These are phyloP conservation scores for Pythium phragmiticola DNA, from an alignment of 352 stramenopile species.

Conservation along the genomic window DNA sequence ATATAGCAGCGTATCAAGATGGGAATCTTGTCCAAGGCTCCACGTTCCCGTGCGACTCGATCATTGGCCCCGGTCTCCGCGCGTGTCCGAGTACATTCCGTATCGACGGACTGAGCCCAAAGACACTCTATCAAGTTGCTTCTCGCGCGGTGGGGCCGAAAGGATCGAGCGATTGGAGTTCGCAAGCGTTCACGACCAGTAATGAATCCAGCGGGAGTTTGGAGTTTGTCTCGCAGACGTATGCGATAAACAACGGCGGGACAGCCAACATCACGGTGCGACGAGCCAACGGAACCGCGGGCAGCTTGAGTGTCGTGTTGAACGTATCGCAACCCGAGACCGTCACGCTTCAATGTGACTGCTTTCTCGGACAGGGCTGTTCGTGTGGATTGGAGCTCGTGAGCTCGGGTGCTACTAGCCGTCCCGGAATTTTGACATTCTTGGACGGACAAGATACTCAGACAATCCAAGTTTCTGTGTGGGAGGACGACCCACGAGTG, in stretches of 20 bases:
- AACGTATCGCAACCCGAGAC: conserved; percentile 33
- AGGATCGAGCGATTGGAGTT: conserved; percentile 26
- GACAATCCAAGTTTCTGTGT: conserved; percentile 35
- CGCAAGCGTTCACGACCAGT: conserved; percentile 16
- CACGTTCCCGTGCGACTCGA: conserved; percentile 12
- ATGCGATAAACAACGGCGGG: conserved; percentile 23
- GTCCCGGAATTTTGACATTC: conserved; percentile 34
- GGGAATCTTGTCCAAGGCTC: conserved; percentile 3
- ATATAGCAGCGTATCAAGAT: conserved; percentile 19
- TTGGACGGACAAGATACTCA: conserved; percentile 43
- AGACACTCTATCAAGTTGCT: conserved; percentile 31
- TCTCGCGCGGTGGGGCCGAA: conserved; percentile 32
- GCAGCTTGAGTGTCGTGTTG: conserved; percentile 28
- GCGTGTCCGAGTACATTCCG: conserved; percentile 15
- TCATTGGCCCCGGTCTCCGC: conserved; percentile 9
- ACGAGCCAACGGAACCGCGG: conserved; percentile 38
- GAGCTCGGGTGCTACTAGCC: conserved; percentile 12
- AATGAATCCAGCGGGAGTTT: conserved; percentile 26
- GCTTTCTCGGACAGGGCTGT: conserved; percentile 25
- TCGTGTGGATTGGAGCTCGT: conserved; percentile 35
- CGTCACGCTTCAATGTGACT: conserved; percentile 37
- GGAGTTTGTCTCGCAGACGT: conserved; percentile 21
- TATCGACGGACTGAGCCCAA: conserved; percentile 24
- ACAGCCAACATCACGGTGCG: conserved; percentile 28
- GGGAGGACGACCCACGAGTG: conserved; percentile 36